phyloP scores from a whole-genome alignment of 257 asterid genomes.

The Cynanchum wilfordii region DNA sequence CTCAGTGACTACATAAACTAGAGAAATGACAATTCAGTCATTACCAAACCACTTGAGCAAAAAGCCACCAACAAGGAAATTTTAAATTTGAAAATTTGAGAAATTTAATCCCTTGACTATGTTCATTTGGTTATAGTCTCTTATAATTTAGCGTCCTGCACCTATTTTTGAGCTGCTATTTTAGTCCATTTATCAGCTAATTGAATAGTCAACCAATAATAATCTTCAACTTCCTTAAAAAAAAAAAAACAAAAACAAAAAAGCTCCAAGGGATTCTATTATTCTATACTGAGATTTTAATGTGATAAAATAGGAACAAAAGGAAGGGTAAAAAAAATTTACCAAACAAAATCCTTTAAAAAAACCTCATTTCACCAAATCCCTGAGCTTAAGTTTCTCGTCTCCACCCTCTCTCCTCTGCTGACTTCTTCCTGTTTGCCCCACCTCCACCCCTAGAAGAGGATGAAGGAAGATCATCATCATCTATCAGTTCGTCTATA shows the following conservation, averaged over 20 bases:
- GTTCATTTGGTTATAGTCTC: no score
- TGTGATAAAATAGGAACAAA: no score
- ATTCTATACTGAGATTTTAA: no score
- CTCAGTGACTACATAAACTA: neutral
- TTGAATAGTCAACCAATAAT: no score
- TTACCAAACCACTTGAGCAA: neutral
- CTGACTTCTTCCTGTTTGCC: constrained; percentile 48
- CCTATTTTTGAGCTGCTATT: no score
- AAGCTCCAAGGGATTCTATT: no score
- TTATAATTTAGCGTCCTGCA: no score
- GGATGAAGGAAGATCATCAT: constrained; percentile 34
- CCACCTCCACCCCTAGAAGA: constrained; percentile 33
- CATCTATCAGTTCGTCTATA: constrained; percentile 52
- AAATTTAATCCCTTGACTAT: no score
- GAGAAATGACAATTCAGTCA: neutral
- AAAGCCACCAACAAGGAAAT: neutral
- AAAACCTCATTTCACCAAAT: constrained; percentile 16
- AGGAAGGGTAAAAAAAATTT: no score
- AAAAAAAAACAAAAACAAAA: no score
- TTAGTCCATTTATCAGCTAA: no score
- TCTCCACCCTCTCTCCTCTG: constrained; percentile 39
- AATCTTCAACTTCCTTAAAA: no score
- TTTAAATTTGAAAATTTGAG: neutral
- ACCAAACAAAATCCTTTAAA: constrained; percentile 26
- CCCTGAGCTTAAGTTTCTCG: constrained; percentile 48